phyloP scores from a whole-genome alignment of 2,329 filamentous ascomycete species.

The Colletotrichum siamense region DNA sequence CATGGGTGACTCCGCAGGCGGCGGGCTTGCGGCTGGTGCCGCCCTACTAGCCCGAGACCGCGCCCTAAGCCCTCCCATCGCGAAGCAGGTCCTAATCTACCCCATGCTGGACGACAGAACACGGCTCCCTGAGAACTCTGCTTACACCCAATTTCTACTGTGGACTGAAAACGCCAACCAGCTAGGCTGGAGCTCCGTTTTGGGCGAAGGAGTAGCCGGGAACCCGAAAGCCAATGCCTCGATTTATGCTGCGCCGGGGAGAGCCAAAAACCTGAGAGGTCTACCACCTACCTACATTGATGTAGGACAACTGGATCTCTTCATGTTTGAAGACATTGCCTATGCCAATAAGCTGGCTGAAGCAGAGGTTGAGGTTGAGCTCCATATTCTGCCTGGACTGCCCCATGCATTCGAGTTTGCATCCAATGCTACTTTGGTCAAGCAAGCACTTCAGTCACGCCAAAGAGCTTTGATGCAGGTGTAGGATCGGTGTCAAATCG shows the following conservation, averaged over 20 bases:
- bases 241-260: constrained; percentile 27
- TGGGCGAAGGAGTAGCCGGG: background rate
- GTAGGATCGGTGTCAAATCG: background rate
- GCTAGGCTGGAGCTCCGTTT: background rate
- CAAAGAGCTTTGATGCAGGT: constrained; percentile 12
- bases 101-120: constrained; percentile 39
- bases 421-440: constrained; percentile 8
- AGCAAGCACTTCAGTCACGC: constrained; percentile 25
- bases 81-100: constrained; percentile 37
- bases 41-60: constrained; percentile 45
- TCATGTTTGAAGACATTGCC: constrained; percentile 34
- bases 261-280: constrained; percentile 24
- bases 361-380: constrained; percentile 38
- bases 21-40: constrained; percentile 23
- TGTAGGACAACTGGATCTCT: constrained; percentile 41
- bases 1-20: constrained; percentile 27
- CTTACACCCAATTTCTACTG: background rate
- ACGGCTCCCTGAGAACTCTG: background rate
- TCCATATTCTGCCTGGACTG: constrained; percentile 44
- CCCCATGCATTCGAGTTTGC: constrained; percentile 39
- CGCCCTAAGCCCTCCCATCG: constrained; percentile 28
- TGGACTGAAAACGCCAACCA: background rate
- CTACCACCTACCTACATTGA: constrained; percentile 44
- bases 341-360: constrained; percentile 35
- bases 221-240: constrained; percentile 4